These are phyloP conservation scores for Krasilnikovozyma curviuscula DNA, from an alignment of 768 basidiomycete species.

Conservation along the genomic window DNA sequence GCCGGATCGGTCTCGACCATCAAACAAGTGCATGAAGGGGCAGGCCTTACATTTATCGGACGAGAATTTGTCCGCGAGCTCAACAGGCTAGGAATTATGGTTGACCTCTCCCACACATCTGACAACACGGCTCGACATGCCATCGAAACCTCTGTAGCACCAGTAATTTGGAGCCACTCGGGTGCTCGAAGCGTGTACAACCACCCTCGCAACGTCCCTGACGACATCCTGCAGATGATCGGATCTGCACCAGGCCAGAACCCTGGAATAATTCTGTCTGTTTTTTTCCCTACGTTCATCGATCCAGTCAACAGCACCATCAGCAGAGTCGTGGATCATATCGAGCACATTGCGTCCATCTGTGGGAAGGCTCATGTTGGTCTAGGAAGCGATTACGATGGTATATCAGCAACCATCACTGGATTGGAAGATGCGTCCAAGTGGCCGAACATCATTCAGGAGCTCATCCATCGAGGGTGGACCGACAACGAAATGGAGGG, in stretches of 20 bases:
- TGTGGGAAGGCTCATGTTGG: slow-evolving; percentile 15
- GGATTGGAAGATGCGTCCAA: slow-evolving; percentile 16
- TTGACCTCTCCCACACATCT: slow-evolving; percentile 16
- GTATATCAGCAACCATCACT: slow-evolving; percentile 10
- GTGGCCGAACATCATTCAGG: slow-evolving; percentile 14
- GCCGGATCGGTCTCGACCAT: slow-evolving; percentile 5
- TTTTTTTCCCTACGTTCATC: slow-evolving; percentile 15
- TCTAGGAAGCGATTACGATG: slow-evolving; percentile 15
- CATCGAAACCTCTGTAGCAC: slow-evolving; percentile 12
- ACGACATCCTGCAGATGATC: slow-evolving; percentile 13
- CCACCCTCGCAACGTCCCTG: slow-evolving; percentile 18
- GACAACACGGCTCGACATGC: slow-evolving; percentile 11
- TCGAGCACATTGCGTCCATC: slow-evolving; percentile 14
- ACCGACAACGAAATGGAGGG: slow-evolving; percentile 14
- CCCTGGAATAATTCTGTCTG: slow-evolving; percentile 10
- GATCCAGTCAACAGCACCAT: slow-evolving; percentile 12
- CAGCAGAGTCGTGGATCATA: slow-evolving; percentile 14
- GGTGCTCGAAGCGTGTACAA: slow-evolving; percentile 11
- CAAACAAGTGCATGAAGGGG: slow-evolving; percentile 9
- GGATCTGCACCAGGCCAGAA: slow-evolving; percentile 11
- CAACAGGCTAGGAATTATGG: slow-evolving; percentile 16
- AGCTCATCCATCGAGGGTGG: slow-evolving; percentile 16
- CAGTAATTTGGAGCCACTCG: slow-evolving; percentile 15
- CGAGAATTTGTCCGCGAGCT: slow-evolving; percentile 11
- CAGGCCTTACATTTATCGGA: slow-evolving; percentile 14